These are phyloP conservation scores for Boletus vermiculosoides DNA, from an alignment of 768 basidiomycete genomes.

Conservation along the genomic window DNA sequence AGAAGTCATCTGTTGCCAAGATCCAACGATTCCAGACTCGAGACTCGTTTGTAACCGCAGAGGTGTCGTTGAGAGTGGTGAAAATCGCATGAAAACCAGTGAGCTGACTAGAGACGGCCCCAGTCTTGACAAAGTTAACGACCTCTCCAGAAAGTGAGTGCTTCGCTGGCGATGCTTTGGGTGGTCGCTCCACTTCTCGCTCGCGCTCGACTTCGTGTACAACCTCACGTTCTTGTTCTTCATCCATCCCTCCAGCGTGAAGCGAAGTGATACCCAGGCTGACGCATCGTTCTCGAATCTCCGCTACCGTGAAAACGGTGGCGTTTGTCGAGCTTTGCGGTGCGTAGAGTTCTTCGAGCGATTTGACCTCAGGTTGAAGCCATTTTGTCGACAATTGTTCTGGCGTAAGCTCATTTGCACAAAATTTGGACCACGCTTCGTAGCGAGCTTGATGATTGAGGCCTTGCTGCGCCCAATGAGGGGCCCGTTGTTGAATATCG, in stretches of 20 bases:
- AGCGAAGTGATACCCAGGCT: constrained; percentile 29
- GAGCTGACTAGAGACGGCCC: constrained; percentile 19
- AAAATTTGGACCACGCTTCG: constrained; percentile 15
- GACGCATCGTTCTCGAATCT: constrained; percentile 28
- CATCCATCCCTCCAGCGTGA: constrained; percentile 31
- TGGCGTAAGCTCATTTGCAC: constrained; percentile 4
- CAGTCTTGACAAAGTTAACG: constrained; percentile 20
- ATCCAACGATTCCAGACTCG: constrained; percentile 18
- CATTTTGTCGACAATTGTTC: constrained; percentile 25
- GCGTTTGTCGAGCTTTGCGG: constrained; percentile 7
- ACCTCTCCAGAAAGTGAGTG: constrained; percentile 9
- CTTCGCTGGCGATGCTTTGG: constrained; percentile 22
- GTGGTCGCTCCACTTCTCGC: constrained; percentile 37
- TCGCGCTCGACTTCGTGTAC: constrained; percentile 42
- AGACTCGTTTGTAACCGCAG: constrained; percentile 13
- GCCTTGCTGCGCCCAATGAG: constrained; percentile 46
- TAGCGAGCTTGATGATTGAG: constrained; percentile 32
- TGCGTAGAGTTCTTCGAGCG: constrained; percentile 37
- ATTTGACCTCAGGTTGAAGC: constrained; percentile 41
- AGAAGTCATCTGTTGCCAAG: constrained; percentile 20
- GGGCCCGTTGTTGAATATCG: constrained; percentile 36
- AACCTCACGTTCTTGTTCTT: constrained; percentile 50
- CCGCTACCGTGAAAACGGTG: not conserved
- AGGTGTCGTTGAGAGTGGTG: constrained; percentile 8
- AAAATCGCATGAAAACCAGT: constrained; percentile 21